phyloP scores from a whole-genome alignment of 2,329 filamentous ascomycete species.

The Samsoniella hepiali region DNA sequence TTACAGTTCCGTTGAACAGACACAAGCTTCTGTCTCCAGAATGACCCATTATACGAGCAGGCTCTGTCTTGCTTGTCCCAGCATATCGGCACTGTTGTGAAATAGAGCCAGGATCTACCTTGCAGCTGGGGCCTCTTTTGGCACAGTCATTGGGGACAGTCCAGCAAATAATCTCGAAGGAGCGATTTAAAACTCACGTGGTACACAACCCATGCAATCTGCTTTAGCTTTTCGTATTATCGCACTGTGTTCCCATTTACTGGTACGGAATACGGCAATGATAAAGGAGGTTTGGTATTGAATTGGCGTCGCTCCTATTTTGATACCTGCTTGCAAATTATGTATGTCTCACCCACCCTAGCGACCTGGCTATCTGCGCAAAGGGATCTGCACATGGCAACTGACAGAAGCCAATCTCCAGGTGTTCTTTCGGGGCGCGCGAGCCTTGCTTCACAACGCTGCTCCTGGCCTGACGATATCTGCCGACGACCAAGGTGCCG shows the following conservation, averaged over 20 bases:
- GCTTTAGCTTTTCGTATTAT: not conserved
- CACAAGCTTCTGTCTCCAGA: too few relatives aligned
- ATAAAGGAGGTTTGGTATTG: not conserved
- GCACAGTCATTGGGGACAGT: not conserved
- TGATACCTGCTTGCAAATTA: not conserved
- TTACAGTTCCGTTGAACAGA: not conserved
- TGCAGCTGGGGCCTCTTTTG: conserved; percentile 1
- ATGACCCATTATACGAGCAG: not conserved
- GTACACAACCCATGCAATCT: not conserved
- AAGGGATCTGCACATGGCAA: not conserved
- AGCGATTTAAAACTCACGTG: not conserved
- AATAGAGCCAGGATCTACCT: conserved; percentile 5
- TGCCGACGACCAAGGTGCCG: not conserved
- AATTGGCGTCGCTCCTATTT: not conserved
- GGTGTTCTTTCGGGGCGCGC: not conserved
- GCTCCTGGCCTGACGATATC: not conserved
- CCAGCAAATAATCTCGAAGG: not conserved
- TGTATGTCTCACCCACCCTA: not conserved
- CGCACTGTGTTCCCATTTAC: not conserved
- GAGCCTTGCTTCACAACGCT: not conserved
- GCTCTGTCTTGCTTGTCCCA: not conserved
- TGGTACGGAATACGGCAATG: too few relatives aligned
- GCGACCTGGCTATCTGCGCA: not conserved
- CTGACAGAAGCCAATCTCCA: not conserved
- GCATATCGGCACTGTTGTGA: not conserved